A percentile compares a stretch with the other conserved stretches of the same genome.
phyloP scores from a whole-genome alignment of 139 green algal genomes.

The Nannochloris sp. region DNA sequence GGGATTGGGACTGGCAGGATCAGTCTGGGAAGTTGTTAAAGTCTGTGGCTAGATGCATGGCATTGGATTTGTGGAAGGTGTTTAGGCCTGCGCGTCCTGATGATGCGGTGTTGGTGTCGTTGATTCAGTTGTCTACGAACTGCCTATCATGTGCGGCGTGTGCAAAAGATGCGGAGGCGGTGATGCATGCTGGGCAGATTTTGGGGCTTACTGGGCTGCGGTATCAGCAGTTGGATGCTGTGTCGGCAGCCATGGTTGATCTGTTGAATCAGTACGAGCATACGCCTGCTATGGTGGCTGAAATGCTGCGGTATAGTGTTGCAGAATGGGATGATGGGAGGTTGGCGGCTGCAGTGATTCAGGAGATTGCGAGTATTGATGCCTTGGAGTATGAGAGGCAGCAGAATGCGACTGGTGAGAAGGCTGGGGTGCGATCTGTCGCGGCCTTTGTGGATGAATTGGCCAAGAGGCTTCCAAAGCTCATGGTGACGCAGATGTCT shows the following conservation, averaged over 20 bases:
- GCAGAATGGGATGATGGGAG: conserved; percentile 34
- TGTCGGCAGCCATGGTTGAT: conserved; percentile 45
- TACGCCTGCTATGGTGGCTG: conserved; percentile 45
- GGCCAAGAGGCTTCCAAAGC: conserved; percentile 28
- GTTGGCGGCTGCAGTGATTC: conserved; percentile 55
- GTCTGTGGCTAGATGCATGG: conserved; percentile 30
- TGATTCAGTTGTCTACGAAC: conserved; percentile 23
- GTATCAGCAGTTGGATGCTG: conserved; percentile 52
- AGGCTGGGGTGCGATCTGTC: conserved; percentile 41
- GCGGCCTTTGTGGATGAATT: conserved; percentile 53
- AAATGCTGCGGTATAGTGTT: conserved; percentile 38
- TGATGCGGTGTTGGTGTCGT: conserved; percentile 36
- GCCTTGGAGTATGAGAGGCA: conserved; percentile 47
- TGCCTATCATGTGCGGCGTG: conserved; percentile 31
- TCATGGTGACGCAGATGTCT: conserved; percentile 34
- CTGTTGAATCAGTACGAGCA: conserved; percentile 64
- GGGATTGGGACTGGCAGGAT: conserved; percentile 50
- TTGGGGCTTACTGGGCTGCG: conserved; percentile 38
- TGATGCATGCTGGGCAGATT: conserved; percentile 20
- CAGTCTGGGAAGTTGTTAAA: conserved; percentile 34
- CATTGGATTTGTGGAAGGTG: conserved; percentile 50
- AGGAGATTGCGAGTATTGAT: conserved; percentile 54
- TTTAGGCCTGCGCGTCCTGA: conserved; percentile 41
- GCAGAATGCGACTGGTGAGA: conserved; percentile 36
- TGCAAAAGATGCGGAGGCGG: conserved; percentile 16